Percentiles rank a stretch among this genome's conserved stretches.
Conservation (phyloP, 768 basidiomycete species). For the Kwoniella pini region DNA sequence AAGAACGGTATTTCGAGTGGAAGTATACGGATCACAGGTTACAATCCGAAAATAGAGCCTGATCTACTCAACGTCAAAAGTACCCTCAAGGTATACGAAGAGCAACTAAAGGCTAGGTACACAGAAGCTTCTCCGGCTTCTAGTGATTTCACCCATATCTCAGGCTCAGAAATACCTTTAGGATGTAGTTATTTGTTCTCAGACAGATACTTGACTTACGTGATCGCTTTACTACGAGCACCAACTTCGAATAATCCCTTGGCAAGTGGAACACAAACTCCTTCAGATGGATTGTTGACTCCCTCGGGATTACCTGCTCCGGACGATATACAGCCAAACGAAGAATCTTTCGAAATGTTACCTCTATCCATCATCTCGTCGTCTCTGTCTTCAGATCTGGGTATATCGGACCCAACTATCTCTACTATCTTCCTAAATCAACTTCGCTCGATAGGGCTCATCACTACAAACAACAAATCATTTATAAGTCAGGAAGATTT, state of each 20-base stretch:
- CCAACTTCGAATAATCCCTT: slow-evolving; percentile 54
- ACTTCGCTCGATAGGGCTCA: slow-evolving; percentile 65
- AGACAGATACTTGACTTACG: slow-evolving; percentile 67
- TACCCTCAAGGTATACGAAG: slow-evolving; percentile 60
- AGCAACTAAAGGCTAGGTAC: slow-evolving; percentile 59
- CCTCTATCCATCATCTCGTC: slow-evolving; percentile 65
- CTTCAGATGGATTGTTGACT: slow-evolving; percentile 20
- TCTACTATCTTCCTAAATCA: slow-evolving; percentile 64
- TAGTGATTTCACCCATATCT: slow-evolving; percentile 45
- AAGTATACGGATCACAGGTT: slow-evolving; percentile 56
- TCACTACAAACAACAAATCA: slow-evolving; percentile 28
- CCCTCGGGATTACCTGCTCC: slow-evolving; percentile 10
- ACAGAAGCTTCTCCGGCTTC: slow-evolving; percentile 58
- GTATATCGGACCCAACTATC: slow-evolving; percentile 61
- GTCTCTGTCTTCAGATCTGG: slow-evolving; percentile 64
- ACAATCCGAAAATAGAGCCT: slow-evolving; percentile 46
- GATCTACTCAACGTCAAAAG: slow-evolving; percentile 67
- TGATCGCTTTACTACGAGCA: slow-evolving; percentile 60
- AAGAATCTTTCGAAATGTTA: slow-evolving; percentile 60
- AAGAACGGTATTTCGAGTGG: slow-evolving; percentile 68
- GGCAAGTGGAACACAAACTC: slow-evolving; percentile 18
- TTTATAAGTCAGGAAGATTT: background rate
- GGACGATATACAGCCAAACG: slow-evolving; percentile 54
- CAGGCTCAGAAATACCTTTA: background rate
- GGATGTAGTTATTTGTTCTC: slow-evolving; percentile 64